Conservation (phyloP, 2,329 filamentous ascomycete genomes). For the Rasamsonia emersonii region DNA sequence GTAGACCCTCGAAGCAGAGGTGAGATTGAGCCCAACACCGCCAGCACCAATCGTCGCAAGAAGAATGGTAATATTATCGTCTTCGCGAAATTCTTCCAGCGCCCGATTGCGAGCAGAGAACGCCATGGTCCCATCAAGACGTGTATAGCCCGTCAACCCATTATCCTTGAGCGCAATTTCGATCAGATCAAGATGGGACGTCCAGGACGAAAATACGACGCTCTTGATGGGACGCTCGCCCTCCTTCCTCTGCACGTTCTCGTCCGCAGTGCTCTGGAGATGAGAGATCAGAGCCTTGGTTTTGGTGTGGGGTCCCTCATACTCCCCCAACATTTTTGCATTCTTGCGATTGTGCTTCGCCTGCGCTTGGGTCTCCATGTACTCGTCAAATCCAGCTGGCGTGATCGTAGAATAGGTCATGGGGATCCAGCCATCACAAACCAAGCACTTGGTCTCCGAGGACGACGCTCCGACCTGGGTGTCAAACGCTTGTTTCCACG, state of each 20-base stretch:
- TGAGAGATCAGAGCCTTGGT: slow-evolving; percentile 73
- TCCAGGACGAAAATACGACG: slow-evolving; percentile 96
- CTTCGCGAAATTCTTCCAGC: slow-evolving; percentile 68
- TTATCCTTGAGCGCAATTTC: slow-evolving; percentile 63
- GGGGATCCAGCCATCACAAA: slow-evolving; percentile 58
- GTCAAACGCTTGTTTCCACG: slow-evolving; percentile 48
- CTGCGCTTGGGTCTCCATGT: slow-evolving; percentile 49
- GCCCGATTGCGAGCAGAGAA: slow-evolving; percentile 64
- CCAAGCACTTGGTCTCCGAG: slow-evolving; percentile 51
- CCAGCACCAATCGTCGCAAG: slow-evolving; percentile 89
- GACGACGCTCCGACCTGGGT: slow-evolving; percentile 35
- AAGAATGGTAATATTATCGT: slow-evolving; percentile 65
- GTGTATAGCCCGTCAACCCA: slow-evolving; percentile 51
- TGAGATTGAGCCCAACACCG: slow-evolving; percentile 84
- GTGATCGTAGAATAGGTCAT: slow-evolving; percentile 61
- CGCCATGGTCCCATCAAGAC: slow-evolving; percentile 87
- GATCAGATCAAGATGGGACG: slow-evolving; percentile 85
- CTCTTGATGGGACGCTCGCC: slow-evolving; percentile 68
- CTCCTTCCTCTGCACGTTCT: slow-evolving; percentile 39
- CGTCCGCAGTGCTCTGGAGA: slow-evolving; percentile 55
- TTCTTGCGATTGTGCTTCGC: slow-evolving; percentile 45
- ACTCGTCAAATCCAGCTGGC: slow-evolving; percentile 44
- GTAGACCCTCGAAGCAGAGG: slow-evolving; percentile 75
- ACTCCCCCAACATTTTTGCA: slow-evolving; percentile 56
- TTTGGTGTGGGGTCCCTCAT: slow-evolving; percentile 85